Evolutionary conservation across 2,329 filamentous ascomycete species (phyloP), one percentile per base, ranked within the genome.

Genomic region (Cordyceps cateniannulata): DNA sequence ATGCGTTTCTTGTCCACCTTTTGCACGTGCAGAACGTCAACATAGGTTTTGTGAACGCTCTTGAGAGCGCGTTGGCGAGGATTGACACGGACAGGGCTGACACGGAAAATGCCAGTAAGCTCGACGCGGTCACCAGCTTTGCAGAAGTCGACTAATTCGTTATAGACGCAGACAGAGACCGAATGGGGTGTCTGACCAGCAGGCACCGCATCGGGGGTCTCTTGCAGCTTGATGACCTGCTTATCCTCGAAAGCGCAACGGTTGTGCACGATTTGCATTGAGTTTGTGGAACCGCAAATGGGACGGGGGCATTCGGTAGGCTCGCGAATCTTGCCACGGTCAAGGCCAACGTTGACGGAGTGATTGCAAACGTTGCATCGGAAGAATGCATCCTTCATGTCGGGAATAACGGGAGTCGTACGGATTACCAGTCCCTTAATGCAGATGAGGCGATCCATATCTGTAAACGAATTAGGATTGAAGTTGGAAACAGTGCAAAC

Each of bases 361-460:
- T 97, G 91, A 69, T 92, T 91, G 76, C 95, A 99, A 27, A 93
- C 85, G 62, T 91, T 90, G 77, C 95, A 99, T 65, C 91, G 89
- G 84, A 99, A 99, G 77, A 96, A 97, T 0, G 95, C 95, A 71
- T 96, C 91, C 76, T 96, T 97, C 96, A 99, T 99, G 69, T 99
- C 95, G 0, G 95, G 95, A 65, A 99, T 98, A 65, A 99, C 90
- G 0, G 95, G 92, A 0, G 95, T 98, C 3, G 95, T 90, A 64
- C 95, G 87, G 69, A 99, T 99, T 63, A 99, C 95, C 18, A 99
- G 81, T 50, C 95, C 95, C 76, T 98, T 99, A 75, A 99, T 88
- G 66, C 88, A 91, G 66, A 99, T 88, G 65, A 99, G 84, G 71
- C 96, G 96, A 75, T 99, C 96, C 85, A 98, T 96, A 70, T 98